A percentile compares a stretch with the other conserved stretches of the same genome.
phyloP scores from a whole-genome alignment of 176 grass and related monocot species.

The Ananas comosus region DNA sequence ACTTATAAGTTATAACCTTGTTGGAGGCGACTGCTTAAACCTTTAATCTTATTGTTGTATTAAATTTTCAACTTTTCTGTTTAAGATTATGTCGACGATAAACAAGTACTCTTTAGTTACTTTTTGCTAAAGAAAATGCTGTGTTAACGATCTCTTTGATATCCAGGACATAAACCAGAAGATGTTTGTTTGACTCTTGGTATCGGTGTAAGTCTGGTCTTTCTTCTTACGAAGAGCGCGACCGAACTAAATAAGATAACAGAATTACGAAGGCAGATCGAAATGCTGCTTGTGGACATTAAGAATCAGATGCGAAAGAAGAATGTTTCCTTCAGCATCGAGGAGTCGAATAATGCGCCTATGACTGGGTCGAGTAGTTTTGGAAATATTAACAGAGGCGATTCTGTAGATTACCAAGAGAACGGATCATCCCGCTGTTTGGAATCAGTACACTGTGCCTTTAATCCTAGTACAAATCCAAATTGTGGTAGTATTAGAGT shows the following conservation, averaged over 20 bases:
- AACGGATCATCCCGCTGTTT: slow-evolving; percentile 3
- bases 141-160: not conserved
- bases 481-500: not conserved
- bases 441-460: slow-evolving; percentile 5
- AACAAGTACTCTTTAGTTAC: not conserved
- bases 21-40: no score
- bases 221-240: slow-evolving; percentile 53
- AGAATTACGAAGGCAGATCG: slow-evolving; percentile 65
- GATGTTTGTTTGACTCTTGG: slow-evolving; percentile 60
- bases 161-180: slow-evolving; percentile 52
- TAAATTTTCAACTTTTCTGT: not conserved
- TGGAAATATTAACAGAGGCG: slow-evolving; percentile 11
- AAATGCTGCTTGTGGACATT: slow-evolving; percentile 43
- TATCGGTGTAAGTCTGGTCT: slow-evolving; percentile 50
- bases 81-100: not conserved
- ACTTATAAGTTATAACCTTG: no score
- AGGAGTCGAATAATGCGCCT: slow-evolving; percentile 16
- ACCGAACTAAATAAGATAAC: slow-evolving; percentile 77
- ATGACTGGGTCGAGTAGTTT: slow-evolving; percentile 12
- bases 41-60: no score
- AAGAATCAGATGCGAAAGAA: slow-evolving; percentile 27
- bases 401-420: not conserved
- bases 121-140: not conserved
- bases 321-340: slow-evolving; percentile 9
- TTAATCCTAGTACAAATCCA: not conserved